Evolutionary conservation across 73 alveolate genomes (phyloP), one percentile per base, ranked within the genome.

Genomic region (Symbiodinium pilosum): DNA sequence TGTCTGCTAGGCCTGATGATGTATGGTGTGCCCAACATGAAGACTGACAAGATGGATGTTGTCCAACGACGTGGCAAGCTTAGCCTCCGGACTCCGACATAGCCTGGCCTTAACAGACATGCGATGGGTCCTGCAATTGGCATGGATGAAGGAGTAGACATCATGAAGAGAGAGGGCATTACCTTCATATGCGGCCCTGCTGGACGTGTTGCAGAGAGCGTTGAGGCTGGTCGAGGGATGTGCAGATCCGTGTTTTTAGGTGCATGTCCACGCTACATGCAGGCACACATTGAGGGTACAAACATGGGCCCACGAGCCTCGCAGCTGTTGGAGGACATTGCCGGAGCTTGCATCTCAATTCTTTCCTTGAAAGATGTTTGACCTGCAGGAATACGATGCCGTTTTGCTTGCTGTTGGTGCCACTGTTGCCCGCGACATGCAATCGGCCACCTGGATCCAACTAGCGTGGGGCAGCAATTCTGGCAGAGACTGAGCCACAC

Each of bases 1-100:
- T 68, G 34, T 21, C 9, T 68, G 40, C 83, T 24, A 41, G 99
- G 99, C 7, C 92, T 94, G 51, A 85, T 94, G 95, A 94, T 73
- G 87, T 94, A 94, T 51, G 99, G 99, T 2, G 95, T 94, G 43
- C 99, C 99, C 40, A 94, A 94, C 99, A 94, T 94, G 99, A 94
- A 94, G 99, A 69, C 95, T 43, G 99, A 94, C 95, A 94, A 94
- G 99, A 38, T 44, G 68, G 99, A 93, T 38, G 94, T 94, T 47
- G 99, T 94, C 83, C 91, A 71, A 40, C 94, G 99, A 1, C 94
- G 99, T 28, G 34, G 40, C 83, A 21, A 42, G 93, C 36, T 41
- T 40, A n/a, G 54, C 24, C 47, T 20, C 12, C 30, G 44, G 30
- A 42, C 83, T 5, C 39, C 83, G 39, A 68, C 83, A 21, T 0